Percentiles rank a stretch among this genome's conserved stretches.
These are phyloP conservation scores for Eutypella sp. DNA, from an alignment of 2,329 filamentous ascomycete species.

Conservation along the genomic window DNA sequence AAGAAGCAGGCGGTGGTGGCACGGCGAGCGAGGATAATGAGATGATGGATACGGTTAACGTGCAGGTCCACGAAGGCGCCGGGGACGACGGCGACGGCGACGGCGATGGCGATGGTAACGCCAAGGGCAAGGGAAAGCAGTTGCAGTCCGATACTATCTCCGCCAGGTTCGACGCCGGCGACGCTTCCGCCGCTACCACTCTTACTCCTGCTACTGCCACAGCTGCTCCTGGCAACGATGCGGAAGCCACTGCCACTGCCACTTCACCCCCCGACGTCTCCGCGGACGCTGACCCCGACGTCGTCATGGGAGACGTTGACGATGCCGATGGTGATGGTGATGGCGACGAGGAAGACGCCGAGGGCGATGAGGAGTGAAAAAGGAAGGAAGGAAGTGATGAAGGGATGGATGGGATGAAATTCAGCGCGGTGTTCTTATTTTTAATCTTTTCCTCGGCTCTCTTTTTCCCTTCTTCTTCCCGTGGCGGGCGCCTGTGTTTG, in stretches of 20 bases:
- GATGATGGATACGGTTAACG: slow-evolving; percentile 27
- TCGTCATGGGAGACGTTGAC: slow-evolving; percentile 13
- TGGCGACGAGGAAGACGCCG: slow-evolving; percentile 7
- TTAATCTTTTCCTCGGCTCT: too few relatives aligned
- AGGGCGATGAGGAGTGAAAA: slow-evolving; percentile 8
- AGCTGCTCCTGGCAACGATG: not conserved
- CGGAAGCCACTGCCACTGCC: not conserved
- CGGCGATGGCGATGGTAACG: too few relatives aligned
- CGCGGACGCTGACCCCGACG: slow-evolving; percentile 2
- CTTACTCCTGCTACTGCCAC: not conserved
- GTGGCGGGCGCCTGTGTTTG: too few relatives aligned
- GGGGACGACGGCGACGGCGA: slow-evolving; percentile 22
- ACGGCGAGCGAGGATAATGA: slow-evolving; percentile 20
- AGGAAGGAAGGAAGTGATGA: not conserved
- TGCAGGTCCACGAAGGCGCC: slow-evolving; percentile 32
- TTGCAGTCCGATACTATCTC: slow-evolving; percentile 13
- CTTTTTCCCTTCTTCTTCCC: too few relatives aligned
- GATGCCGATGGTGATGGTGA: slow-evolving; percentile 6
- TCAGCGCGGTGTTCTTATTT: not conserved
- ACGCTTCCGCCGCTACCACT: not conserved
- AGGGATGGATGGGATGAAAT: not conserved
- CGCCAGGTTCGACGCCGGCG: slow-evolving; percentile 15
- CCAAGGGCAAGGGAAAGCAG: slow-evolving; percentile 22
- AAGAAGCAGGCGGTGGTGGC: slow-evolving; percentile 2
- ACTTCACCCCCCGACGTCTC: not conserved